Evolutionary conservation across 2,329 filamentous ascomycete genomes (phyloP).

Genomic region (Cryphonectria radicalis): DNA sequence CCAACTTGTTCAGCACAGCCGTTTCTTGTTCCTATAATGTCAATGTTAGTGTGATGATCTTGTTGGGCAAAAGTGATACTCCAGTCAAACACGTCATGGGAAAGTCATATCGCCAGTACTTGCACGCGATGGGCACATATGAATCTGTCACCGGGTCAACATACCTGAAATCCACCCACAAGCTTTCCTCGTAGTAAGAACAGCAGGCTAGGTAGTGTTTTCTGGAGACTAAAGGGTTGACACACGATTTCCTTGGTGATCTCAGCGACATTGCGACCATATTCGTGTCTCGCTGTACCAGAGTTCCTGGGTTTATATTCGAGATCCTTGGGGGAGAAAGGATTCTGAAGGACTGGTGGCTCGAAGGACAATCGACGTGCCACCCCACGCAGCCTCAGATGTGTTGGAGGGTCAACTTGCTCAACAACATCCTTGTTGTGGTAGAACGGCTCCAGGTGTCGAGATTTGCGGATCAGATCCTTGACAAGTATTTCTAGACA

Average conservation of each 20-base stretch:
- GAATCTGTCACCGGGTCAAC: neutral
- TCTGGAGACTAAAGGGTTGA: neutral
- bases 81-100: too few relatives aligned
- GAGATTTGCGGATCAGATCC: constrained; percentile 39
- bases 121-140: neutral
- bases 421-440: neutral
- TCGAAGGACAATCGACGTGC: constrained; percentile 23
- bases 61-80: too few relatives aligned
- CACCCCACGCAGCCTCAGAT: constrained; percentile 17
- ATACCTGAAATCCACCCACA: constrained; percentile 16
- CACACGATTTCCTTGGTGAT: neutral
- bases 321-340: neutral
- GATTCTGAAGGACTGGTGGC: constrained; percentile 26
- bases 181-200: neutral
- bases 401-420: neutral
- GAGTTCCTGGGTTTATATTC: neutral
- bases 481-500: constrained; percentile 38
- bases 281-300: too few relatives aligned
- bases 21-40: neutral
- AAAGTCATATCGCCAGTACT: too few relatives aligned
- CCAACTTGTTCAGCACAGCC: neutral
- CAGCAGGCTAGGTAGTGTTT: neutral
- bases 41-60: too few relatives aligned
- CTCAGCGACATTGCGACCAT: constrained; percentile 3
- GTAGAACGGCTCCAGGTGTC: constrained; percentile 34